phyloP scores from a whole-genome alignment of 345 rosid genomes.

The Lagerstroemia speciosa region DNA sequence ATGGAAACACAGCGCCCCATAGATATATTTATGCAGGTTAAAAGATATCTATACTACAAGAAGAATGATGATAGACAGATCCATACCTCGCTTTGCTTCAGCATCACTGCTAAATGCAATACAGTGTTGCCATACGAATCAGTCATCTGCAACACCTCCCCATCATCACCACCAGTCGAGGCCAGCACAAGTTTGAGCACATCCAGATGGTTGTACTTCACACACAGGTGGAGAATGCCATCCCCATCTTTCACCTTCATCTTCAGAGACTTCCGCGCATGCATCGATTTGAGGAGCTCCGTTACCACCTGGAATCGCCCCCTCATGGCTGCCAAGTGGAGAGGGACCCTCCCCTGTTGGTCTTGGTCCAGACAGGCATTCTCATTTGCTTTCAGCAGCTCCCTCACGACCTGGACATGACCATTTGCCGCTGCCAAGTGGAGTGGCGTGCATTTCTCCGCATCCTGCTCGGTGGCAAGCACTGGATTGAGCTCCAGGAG shows the following conservation, averaged over 20 bases:
- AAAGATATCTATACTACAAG: too few relatives aligned
- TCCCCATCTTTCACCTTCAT: not conserved
- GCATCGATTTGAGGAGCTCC: not conserved
- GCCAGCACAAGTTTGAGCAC: not conserved
- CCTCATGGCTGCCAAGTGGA: slow-evolving; percentile 6
- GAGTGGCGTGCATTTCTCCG: slow-evolving; percentile 2
- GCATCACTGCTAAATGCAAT: not conserved
- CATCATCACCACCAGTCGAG: not conserved
- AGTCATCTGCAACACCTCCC: not conserved
- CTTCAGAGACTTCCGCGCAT: not conserved
- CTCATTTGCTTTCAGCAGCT: not conserved
- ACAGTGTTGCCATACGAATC: not conserved
- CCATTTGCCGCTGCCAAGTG: not conserved
- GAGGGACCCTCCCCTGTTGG: slow-evolving; percentile 5
- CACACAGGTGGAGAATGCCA: slow-evolving; percentile 6
- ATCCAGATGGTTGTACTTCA: slow-evolving; percentile 5
- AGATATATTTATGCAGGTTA: too few relatives aligned
- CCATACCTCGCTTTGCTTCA: slow-evolving; percentile 4
- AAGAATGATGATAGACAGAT: too few relatives aligned
- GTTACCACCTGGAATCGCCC: not conserved
- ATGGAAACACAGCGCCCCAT: too few relatives aligned
- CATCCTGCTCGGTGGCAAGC: not conserved
- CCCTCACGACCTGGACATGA: not conserved
- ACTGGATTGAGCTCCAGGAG: not conserved
- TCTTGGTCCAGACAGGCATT: not conserved